Base-by-base conservation (phyloP, 306 rosid species). In the Casuarina equisetifolia region DNA sequence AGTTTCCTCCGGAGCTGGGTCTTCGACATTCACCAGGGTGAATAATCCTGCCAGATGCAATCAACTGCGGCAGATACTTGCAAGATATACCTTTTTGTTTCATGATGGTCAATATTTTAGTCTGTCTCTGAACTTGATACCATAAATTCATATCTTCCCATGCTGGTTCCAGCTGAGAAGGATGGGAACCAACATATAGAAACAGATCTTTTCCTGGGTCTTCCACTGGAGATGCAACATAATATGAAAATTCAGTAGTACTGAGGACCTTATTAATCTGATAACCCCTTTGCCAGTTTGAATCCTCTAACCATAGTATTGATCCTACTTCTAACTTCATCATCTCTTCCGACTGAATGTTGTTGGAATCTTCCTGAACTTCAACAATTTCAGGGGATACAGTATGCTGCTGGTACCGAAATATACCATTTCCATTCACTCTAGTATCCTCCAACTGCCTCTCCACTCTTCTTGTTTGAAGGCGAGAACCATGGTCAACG, bases 121-220 rank as follows among this genome's bases (percentile, higher is more conserved):
- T 92, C 83, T 95, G 99, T 85, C 99, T 89, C 86, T 95, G 99
- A 80, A 95, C 99, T 86, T 91, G 99, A 86, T 95, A 95, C 99
- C 99, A 95, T 74, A 89, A 85, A 76, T 83, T 87, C 99, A 95
- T 95, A 84, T 93, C 97, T 82, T 92, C 97, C 99, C 97, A 95
- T n/a, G 99, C 96, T 6, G 96, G 97, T 84, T 95, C 97, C 70
- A 92, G 86, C 83, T 91, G 91, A 73, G 96, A 93, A 70, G 91
- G 92, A 84, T 86, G 97, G 80, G 97, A 89, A 72, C 99, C 99
- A 69, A 91, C 92, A 40, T 92, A 88, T 25, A 95, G 89, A 82
- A 92, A 89, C 35, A 88, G 81, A 78, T 73, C 86, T 85, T 85
- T 89, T 62, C 92, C 94, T 1, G 92, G 96, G 43, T 95, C 97